Evolutionary conservation across 768 basidiomycete species (phyloP).

Genomic region (Royoungia palumana): DNA sequence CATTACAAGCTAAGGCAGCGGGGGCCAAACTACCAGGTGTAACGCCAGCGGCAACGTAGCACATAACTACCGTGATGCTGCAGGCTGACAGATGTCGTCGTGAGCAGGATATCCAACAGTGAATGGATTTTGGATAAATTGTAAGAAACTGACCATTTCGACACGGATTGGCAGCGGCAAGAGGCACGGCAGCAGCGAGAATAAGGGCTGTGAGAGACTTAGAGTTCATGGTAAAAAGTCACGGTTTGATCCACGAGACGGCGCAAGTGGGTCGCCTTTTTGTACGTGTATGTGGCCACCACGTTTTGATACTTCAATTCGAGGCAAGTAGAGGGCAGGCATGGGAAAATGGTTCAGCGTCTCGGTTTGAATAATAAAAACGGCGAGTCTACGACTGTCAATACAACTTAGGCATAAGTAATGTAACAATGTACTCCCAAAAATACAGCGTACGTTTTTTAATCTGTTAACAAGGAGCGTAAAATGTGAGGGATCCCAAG

Average conservation of each 20-base stretch:
- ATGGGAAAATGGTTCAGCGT: no score
- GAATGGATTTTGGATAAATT: no score
- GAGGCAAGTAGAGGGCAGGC: slow-evolving; percentile 4
- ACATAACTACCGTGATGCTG: slow-evolving; percentile 17
- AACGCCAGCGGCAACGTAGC: slow-evolving; percentile 24
- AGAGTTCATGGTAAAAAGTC: slow-evolving; percentile 26
- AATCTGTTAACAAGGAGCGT: slow-evolving; percentile 9
- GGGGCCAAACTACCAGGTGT: slow-evolving; percentile 20
- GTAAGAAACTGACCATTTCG: slow-evolving; percentile 20
- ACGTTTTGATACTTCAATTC: not conserved
- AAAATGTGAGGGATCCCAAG: not conserved
- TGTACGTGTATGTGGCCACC: no score
- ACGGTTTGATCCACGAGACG: no score
- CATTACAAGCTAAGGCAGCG: slow-evolving; percentile 23
- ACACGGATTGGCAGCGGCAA: slow-evolving; percentile 18
- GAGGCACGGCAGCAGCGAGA: slow-evolving; percentile 10
- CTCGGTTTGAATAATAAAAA: no score
- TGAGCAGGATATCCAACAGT: not conserved
- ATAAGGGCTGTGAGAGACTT: slow-evolving; percentile 17
- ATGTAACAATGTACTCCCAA: not conserved
- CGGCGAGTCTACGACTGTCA: no score
- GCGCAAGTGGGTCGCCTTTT: no score
- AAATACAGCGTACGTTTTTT: slow-evolving; percentile 9
- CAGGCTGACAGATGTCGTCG: slow-evolving; percentile 5
- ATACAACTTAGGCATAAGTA: slow-evolving; percentile 2